phyloP scores from a whole-genome alignment of 202 grass and related monocot genomes.

The Setaria italica region DNA sequence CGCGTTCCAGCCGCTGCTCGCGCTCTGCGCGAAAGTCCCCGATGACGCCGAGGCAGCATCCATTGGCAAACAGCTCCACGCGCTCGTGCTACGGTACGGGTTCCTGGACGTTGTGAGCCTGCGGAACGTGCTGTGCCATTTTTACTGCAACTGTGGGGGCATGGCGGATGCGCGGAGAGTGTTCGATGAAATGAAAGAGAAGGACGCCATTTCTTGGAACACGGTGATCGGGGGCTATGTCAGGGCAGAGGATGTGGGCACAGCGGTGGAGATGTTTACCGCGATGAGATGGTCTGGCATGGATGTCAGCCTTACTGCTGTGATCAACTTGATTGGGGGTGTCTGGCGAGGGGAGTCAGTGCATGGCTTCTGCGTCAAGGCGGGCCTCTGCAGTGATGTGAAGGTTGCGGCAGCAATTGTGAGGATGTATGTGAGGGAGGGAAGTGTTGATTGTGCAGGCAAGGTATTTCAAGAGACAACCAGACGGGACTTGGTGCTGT shows the following conservation, averaged over 20 bases:
- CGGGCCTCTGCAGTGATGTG: slow-evolving; percentile 26
- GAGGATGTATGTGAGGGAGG: slow-evolving; percentile 38
- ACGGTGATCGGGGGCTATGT: slow-evolving; percentile 51
- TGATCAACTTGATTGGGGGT: slow-evolving; percentile 30
- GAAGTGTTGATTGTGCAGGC: slow-evolving; percentile 5
- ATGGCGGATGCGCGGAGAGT: slow-evolving; percentile 29
- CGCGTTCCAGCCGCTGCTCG: slow-evolving; percentile 54
- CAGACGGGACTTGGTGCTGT: slow-evolving; percentile 48
- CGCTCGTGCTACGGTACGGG: slow-evolving; percentile 40
- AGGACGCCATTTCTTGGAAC: slow-evolving; percentile 54
- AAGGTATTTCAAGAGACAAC: slow-evolving; percentile 43
- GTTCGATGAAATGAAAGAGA: slow-evolving; percentile 52
- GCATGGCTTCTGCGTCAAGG: slow-evolving; percentile 49
- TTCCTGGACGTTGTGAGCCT: slow-evolving; percentile 43
- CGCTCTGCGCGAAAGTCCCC: slow-evolving; percentile 49
- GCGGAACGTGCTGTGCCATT: slow-evolving; percentile 51
- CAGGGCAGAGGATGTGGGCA: background rate
- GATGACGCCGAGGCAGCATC: background rate
- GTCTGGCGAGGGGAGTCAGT: slow-evolving; percentile 43
- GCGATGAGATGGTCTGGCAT: slow-evolving; percentile 19
- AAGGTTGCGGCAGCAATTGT: slow-evolving; percentile 51
- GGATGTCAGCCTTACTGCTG: background rate
- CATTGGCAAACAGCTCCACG: slow-evolving; percentile 49
- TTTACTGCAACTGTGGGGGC: slow-evolving; percentile 36
- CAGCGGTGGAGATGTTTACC: slow-evolving; percentile 22